phyloP scores from a whole-genome alignment of 2,329 filamentous ascomycete genomes.

The Fusarium ambrosium region DNA sequence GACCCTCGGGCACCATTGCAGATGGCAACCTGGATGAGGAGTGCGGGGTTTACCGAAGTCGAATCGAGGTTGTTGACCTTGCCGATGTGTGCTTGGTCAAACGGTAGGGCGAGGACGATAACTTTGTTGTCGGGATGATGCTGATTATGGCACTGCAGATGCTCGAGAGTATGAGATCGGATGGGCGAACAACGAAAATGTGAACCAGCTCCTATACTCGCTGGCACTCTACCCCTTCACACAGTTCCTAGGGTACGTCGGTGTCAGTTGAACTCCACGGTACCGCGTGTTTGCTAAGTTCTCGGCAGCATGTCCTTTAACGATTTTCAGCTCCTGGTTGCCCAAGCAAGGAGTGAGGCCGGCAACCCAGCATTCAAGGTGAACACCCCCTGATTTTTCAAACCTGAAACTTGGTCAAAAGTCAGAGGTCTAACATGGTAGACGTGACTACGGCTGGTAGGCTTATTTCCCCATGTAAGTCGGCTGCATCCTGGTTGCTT shows the following conservation, averaged over 20 bases:
- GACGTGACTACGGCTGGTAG: slow-evolving; percentile 49
- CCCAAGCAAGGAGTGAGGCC: slow-evolving; percentile 68
- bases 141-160: slow-evolving; percentile 53
- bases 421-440: slow-evolving; percentile 16
- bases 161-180: slow-evolving; percentile 67
- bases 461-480: slow-evolving; percentile 74
- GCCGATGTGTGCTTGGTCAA: slow-evolving; percentile 78
- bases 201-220: slow-evolving; percentile 67
- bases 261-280: not conserved
- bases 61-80: slow-evolving; percentile 75
- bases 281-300: slow-evolving; percentile 9
- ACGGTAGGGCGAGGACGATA: slow-evolving; percentile 60
- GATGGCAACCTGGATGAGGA: slow-evolving; percentile 69
- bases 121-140: not conserved
- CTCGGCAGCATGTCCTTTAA: slow-evolving; percentile 65
- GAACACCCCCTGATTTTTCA: slow-evolving; percentile 25
- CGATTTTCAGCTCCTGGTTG: slow-evolving; percentile 70
- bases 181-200: slow-evolving; percentile 65
- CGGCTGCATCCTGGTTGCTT: not conserved
- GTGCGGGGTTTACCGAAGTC: slow-evolving; percentile 76
- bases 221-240: slow-evolving; percentile 70
- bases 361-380: slow-evolving; percentile 69
- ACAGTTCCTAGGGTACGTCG: slow-evolving; percentile 60
- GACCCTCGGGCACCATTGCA: slow-evolving; percentile 75
- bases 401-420: not conserved